Conservation (phyloP, 2,329 filamentous ascomycete species). For the Cladosporium sp. region DNA sequence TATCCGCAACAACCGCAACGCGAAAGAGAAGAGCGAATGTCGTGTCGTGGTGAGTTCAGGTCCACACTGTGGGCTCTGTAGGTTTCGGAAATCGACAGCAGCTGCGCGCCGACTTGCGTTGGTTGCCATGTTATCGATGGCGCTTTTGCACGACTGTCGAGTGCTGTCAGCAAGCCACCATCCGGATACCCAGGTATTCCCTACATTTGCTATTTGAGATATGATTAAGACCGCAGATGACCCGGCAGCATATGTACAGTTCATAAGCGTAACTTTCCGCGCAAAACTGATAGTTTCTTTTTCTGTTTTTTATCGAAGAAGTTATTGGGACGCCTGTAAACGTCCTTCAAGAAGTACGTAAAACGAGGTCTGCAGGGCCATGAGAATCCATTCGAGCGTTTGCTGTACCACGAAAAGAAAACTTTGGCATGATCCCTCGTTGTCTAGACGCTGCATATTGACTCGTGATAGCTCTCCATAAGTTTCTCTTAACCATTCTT, state of each 20-base stretch:
- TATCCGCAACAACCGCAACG: neutral
- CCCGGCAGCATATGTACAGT: neutral
- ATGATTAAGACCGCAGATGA: neutral
- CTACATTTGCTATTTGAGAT: neutral
- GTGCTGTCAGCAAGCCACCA: neutral
- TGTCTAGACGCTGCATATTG: neutral
- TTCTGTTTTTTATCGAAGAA: neutral
- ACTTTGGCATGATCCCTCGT: neutral
- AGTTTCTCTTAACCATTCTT: neutral
- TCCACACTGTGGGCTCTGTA: neutral
- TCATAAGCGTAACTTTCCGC: neutral
- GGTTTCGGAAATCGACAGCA: neutral
- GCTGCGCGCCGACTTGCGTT: neutral
- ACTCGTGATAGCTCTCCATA: neutral
- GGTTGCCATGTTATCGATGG: neutral
- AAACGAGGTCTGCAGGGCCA: neutral
- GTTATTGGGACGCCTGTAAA: neutral
- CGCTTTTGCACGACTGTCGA: neutral
- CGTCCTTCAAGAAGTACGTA: neutral
- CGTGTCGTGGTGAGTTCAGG: neutral
- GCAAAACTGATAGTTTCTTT: neutral
- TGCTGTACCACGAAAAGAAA: neutral
- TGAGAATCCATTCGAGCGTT: neutral
- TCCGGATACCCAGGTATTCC: neutral
- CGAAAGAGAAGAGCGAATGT: neutral